These are phyloP conservation scores for Nicotiana otophora DNA, from an alignment of 257 asterid genomes.

Conservation along the genomic window DNA sequence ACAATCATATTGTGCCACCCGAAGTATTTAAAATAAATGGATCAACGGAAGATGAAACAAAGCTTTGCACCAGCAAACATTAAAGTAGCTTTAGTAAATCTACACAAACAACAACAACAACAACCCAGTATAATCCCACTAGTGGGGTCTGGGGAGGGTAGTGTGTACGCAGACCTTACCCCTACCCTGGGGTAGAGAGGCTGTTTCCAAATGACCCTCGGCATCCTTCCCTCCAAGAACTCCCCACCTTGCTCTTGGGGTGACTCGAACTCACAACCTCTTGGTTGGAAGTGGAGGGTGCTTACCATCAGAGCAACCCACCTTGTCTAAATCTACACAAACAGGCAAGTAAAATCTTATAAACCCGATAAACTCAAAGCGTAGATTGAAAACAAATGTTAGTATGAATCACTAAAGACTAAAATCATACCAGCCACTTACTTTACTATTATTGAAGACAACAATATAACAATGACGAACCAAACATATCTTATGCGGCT, in stretches of 20 bases:
- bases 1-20: background rate
- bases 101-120: background rate
- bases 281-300: no score
- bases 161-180: no score
- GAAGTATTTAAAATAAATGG: background rate
- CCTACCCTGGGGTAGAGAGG: no score
- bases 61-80: background rate
- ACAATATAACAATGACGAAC: background rate
- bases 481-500: background rate
- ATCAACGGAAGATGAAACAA: background rate
- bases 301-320: no score
- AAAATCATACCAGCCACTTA: background rate
- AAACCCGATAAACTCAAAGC: background rate
- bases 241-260: no score
- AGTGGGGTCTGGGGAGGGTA: no score
- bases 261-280: no score
- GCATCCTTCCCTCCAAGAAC: no score
- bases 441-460: background rate
- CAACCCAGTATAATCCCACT: no score
- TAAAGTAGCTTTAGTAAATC: background rate
- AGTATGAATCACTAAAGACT: background rate
- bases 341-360: background rate
- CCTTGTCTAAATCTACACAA: background rate
- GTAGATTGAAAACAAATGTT: background rate
- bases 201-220: no score